Conservation (phyloP, 495 filamentous ascomycete species). For the Podospora didyma region DNA sequence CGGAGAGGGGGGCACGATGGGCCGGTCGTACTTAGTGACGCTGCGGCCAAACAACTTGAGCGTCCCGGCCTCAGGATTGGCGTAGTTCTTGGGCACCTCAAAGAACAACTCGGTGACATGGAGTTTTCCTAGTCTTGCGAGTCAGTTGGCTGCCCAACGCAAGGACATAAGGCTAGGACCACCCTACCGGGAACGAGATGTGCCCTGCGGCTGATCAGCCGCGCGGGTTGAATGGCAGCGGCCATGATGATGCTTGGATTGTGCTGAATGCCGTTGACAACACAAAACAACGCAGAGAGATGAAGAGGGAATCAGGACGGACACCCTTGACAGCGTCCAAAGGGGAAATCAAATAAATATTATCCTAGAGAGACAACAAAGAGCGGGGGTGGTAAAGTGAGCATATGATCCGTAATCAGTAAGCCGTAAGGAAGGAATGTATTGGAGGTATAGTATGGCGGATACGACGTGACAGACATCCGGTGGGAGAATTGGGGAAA, state of each 20-base stretch:
- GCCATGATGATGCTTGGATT: constrained; percentile 5
- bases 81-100: constrained; percentile 74
- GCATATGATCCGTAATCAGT: too few relatives aligned
- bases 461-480: too few relatives aligned
- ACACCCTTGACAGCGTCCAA: too few relatives aligned
- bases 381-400: too few relatives aligned
- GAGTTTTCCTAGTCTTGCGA: constrained; percentile 59
- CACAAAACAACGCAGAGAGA: not conserved
- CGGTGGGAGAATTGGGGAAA: not conserved
- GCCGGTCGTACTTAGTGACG: constrained; percentile 58
- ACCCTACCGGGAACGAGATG: constrained; percentile 25
- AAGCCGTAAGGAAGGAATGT: too few relatives aligned
- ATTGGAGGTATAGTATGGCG: too few relatives aligned
- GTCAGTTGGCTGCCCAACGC: constrained; percentile 6
- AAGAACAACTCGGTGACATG: constrained; percentile 79
- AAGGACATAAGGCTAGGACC: not conserved
- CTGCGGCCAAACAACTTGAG: constrained; percentile 75
- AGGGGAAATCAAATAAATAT: too few relatives aligned
- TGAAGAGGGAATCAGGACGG: not conserved
- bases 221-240: constrained; percentile 13
- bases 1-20: constrained; percentile 42
- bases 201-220: constrained; percentile 15
- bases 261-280: not conserved
- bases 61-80: constrained; percentile 53
- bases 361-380: too few relatives aligned